Base-by-base conservation (phyloP, 306 rosid species). In the Corylus americana region DNA sequence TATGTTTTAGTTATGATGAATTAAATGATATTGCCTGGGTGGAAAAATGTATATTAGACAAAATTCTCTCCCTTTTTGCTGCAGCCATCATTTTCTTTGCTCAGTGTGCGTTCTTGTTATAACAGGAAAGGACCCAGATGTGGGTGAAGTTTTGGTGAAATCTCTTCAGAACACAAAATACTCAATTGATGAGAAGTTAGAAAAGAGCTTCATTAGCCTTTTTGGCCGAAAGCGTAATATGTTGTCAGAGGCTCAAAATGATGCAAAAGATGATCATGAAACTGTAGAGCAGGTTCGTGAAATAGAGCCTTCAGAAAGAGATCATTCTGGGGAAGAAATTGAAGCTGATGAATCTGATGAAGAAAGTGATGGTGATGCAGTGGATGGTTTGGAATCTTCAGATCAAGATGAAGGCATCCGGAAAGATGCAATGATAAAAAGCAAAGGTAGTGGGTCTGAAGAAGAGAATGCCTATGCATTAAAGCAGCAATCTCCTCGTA, bases 121-220 rank as follows among this genome's bases (percentile, higher is more conserved):
- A 70, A 78, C 92, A 94, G 98, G 90, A 74, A 89, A 90, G 74
- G 89, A 39, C 63, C 85, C 85, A 78, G 98, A 91, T 58, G 90
- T 90, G 73, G 98, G 98, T 49, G 98, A 74, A 85, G 86, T 61
- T 79, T 79, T 94, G 91, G 93, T 94, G 80, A 94, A 80, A 82
- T 88, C 92, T 48, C 97, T 94, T 77, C 98, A 94, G 81, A 88
- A 89, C 80, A 84, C 92, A 69, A 91, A 92, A 79, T 92, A 85
- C 84, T 88, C 93, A 0, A 79, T 95, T 53, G 89, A 95, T 82
- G 98, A 95, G 80, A 95, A 92, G 82, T 85, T 95, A 69, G 92
- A 91, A 73, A 87, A 89, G 73, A 89, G 95, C 84, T 73, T 68
- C 77, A 87, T 92, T 80, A 80, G 76, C 73, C 44, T 92, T 76